These are phyloP conservation scores for Gossypium aridum DNA, from an alignment of 441 rosid species.

Conservation along the genomic window DNA sequence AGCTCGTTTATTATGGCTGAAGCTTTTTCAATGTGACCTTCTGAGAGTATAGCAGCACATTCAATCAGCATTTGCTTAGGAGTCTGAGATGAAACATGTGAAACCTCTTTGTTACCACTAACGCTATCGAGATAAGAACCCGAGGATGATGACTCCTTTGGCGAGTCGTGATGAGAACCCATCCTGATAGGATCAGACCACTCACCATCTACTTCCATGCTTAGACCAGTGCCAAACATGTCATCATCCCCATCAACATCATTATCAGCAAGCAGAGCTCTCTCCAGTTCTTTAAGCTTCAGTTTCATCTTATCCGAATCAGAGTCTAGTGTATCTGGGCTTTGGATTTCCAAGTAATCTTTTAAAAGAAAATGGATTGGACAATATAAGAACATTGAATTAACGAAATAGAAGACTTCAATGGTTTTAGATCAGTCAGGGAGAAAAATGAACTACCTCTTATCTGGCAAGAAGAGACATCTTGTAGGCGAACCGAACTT, in stretches of 20 bases:
- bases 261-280: constrained; percentile 65
- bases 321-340: constrained; percentile 46
- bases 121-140: constrained; percentile 67
- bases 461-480: constrained; percentile 35
- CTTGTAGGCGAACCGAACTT: constrained; percentile 36
- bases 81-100: constrained; percentile 37
- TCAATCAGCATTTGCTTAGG: constrained; percentile 72
- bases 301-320: constrained; percentile 53
- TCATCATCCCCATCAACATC: constrained; percentile 37
- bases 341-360: constrained; percentile 36
- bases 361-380: constrained; percentile 33
- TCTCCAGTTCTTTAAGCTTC: constrained; percentile 85
- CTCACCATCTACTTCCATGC: constrained; percentile 78
- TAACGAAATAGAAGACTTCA: constrained; percentile 31
- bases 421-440: constrained; percentile 26
- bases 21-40: constrained; percentile 68
- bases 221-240: constrained; percentile 31
- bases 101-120: constrained; percentile 52
- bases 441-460: constrained; percentile 49
- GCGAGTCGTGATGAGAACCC: constrained; percentile 57
- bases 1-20: constrained; percentile 61
- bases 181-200: constrained; percentile 53
- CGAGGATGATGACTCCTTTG: constrained; percentile 77
- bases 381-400: constrained; percentile 22
- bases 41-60: constrained; percentile 67